Conservation (phyloP, 2,329 filamentous ascomycete genomes). For the Taxawa tesnikishii region DNA sequence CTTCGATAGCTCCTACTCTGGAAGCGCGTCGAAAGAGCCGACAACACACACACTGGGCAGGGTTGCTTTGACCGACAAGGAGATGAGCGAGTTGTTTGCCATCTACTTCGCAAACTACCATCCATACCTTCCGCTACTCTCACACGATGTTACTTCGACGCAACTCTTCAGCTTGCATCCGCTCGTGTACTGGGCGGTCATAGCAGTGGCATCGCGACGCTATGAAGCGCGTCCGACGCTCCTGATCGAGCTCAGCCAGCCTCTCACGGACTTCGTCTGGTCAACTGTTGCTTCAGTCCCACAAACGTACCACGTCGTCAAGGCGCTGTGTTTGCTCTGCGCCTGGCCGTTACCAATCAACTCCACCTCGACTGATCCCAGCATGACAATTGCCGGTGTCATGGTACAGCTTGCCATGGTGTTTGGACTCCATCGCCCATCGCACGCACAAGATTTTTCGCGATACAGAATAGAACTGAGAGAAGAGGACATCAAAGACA, state of each 20-base stretch:
- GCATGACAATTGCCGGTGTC: constrained; percentile 67
- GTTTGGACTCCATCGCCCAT: constrained; percentile 69
- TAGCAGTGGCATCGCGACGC: constrained; percentile 62
- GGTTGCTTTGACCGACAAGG: constrained; percentile 28
- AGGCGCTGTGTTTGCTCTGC: constrained; percentile 67
- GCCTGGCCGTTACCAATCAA: constrained; percentile 77
- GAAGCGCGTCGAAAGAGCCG: constrained; percentile 42
- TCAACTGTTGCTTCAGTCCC: constrained; percentile 65
- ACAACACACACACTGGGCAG: constrained; percentile 46
- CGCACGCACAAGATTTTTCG: constrained; percentile 73
- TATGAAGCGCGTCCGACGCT: constrained; percentile 52
- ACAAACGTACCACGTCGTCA: constrained; percentile 68
- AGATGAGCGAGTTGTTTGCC: constrained; percentile 48
- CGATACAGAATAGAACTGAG: constrained; percentile 54
- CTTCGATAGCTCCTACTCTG: constrained; percentile 27
- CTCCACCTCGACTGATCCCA: constrained; percentile 67
- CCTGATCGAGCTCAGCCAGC: constrained; percentile 52
- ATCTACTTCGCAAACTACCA: constrained; percentile 69
- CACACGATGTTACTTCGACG: constrained; percentile 43
- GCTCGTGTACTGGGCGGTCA: constrained; percentile 75
- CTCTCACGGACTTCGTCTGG: constrained; percentile 62
- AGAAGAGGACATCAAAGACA: constrained; percentile 66
- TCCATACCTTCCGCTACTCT: constrained; percentile 65
- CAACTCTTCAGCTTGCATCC: constrained; percentile 66
- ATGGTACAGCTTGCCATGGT: constrained; percentile 84